Evolutionary conservation across 345 rosid genomes (phyloP), one percentile per base, ranked within the genome.

Genomic region (Xanthoceras sorbifolium): DNA sequence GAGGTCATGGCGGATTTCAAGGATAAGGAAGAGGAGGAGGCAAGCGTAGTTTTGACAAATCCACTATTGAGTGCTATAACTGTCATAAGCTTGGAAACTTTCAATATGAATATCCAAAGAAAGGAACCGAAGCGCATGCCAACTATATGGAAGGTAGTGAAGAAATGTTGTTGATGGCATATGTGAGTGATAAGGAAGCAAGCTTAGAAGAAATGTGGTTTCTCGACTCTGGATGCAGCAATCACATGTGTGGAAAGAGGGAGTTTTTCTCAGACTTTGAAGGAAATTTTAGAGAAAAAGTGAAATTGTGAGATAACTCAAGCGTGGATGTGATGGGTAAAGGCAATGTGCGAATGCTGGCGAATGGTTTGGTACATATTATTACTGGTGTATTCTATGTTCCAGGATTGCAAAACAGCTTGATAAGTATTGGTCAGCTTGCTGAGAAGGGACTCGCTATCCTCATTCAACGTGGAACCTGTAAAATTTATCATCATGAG

Each of bases 361-460:
- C 7, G 3, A 50, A 69, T 46, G 26, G 32, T 14, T 14, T 46
- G 7, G 17, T 36, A 1, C 40, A 75, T 18, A 75, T 36, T 5
- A 69, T 65, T 17, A n/a, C 10, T 26, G 9, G 26, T 1, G 78
- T 42, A 11, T 64, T 75, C 40, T 75, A 75, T 76, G 32, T 76
- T 0, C 74, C 26, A 10, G 73, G 0, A 5, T 59, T 59, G 25
- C 22, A 57, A 12, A 57, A 57, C 26, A 57, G 7, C 8, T 23
- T 57, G 29, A 0, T 68, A 1, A 68, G 55, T 12, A 12, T 44
- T 68, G 22, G 76, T 0, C 61, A 77, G 9, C 29, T 69, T 23
- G 34, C 26, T 8, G 80, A 77, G 6, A 69, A 36, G 8, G 50
- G 69, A 8, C 25, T 59, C 15, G 40, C 46, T 12, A 69, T 77